Evolutionary conservation across 1,284 basidiomycete genomes (phyloP).

Genomic region (Apiotrichum sp.): DNA sequence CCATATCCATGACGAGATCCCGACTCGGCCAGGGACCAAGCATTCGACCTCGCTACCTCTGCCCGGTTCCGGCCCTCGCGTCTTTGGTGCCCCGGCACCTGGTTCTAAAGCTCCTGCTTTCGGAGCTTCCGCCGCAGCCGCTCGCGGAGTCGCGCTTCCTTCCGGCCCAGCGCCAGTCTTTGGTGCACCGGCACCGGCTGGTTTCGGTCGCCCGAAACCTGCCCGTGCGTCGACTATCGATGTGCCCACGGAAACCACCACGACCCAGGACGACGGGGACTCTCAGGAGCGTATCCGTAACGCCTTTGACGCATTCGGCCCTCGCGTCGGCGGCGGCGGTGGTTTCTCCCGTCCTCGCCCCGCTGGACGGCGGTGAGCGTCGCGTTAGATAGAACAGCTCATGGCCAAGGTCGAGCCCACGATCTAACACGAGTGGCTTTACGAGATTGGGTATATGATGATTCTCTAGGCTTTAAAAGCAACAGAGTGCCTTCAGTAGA

Average conservation of each 20-base stretch:
- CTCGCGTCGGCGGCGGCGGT: constrained; percentile 32
- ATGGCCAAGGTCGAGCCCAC: no score
- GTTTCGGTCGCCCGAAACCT: constrained; percentile 8
- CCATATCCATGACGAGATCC: constrained; percentile 53
- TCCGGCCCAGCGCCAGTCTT: constrained; percentile 16
- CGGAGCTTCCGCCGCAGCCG: constrained; percentile 17
- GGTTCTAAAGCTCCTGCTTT: constrained; percentile 13
- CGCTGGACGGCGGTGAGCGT: constrained; percentile 39
- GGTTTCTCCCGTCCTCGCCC: constrained; percentile 40
- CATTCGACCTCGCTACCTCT: constrained; percentile 8
- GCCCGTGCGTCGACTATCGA: not conserved
- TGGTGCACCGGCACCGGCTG: constrained; percentile 12
- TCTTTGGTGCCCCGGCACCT: constrained; percentile 17
- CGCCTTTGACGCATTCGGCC: constrained; percentile 46
- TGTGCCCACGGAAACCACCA: constrained; percentile 22
- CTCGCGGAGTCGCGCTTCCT: constrained; percentile 24
- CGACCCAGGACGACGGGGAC: constrained; percentile 33
- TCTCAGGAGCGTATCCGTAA: constrained; percentile 34
- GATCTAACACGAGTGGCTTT: no score
- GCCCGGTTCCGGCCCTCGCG: not conserved
- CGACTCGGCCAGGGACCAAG: not conserved
- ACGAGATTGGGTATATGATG: no score
- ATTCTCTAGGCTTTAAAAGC: no score
- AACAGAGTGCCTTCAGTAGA: no score
- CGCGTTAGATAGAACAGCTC: no score